Evolutionary conservation across 2,329 filamentous ascomycete genomes (phyloP).

Genomic region (Epichloe typhina): DNA sequence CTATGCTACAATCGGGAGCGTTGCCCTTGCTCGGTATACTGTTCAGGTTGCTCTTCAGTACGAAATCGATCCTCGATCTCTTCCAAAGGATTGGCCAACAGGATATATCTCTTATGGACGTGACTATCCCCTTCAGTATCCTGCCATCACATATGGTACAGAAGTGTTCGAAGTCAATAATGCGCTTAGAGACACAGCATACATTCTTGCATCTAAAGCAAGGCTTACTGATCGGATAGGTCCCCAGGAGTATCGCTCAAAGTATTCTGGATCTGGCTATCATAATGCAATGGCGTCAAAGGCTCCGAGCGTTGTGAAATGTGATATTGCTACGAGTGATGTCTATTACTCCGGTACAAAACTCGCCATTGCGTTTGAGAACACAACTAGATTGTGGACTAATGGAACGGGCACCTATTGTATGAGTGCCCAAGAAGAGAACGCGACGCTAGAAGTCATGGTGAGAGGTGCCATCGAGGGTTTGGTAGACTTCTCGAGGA

Average conservation of each 20-base stretch:
- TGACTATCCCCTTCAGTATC: slow-evolving; percentile 40
- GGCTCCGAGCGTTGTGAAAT: slow-evolving; percentile 44
- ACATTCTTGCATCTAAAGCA: slow-evolving; percentile 35
- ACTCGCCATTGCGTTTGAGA: slow-evolving; percentile 50
- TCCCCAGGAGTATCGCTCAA: slow-evolving; percentile 38
- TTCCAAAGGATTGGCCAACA: slow-evolving; percentile 49
- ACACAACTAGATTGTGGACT: slow-evolving; percentile 49
- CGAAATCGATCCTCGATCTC: slow-evolving; percentile 58
- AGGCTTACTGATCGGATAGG: slow-evolving; percentile 36
- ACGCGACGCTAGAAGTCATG: slow-evolving; percentile 52
- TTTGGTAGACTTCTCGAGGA: slow-evolving; percentile 50
- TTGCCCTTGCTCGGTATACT: slow-evolving; percentile 55
- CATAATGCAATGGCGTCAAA: slow-evolving; percentile 28
- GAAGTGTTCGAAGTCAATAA: slow-evolving; percentile 57
- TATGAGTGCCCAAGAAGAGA: slow-evolving; percentile 61
- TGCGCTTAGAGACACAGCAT: slow-evolving; percentile 40
- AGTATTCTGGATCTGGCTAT: slow-evolving; percentile 32
- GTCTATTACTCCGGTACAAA: slow-evolving; percentile 55
- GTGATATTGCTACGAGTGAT: slow-evolving; percentile 57
- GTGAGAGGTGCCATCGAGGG: slow-evolving; percentile 43
- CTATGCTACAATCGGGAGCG: slow-evolving; percentile 49
- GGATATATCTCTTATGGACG: slow-evolving; percentile 57
- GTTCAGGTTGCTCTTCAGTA: slow-evolving; percentile 66
- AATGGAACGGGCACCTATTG: slow-evolving; percentile 57
- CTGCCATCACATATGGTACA: slow-evolving; percentile 48